A percentile compares a stretch with the other conserved stretches of the same genome.
phyloP scores from a whole-genome alignment of 768 basidiomycete species.

The Chalciporus chontae region DNA sequence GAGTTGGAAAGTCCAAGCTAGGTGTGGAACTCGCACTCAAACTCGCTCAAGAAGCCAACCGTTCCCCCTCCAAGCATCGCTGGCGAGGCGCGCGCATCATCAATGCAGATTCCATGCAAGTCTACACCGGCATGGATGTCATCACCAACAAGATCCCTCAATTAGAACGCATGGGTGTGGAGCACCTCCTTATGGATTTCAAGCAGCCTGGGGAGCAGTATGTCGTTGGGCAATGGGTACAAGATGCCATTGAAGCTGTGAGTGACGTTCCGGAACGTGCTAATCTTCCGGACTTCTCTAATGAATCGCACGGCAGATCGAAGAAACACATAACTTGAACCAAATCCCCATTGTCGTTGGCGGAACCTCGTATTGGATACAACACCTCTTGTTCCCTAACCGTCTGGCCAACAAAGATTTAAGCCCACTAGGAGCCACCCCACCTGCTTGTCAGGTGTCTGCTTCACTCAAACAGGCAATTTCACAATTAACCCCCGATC shows the following conservation, averaged over 20 bases:
- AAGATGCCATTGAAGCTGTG: conserved; percentile 75
- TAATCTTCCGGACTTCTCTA: conserved; percentile 1
- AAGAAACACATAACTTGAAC: conserved; percentile 58
- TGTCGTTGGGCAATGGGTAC: conserved; percentile 83
- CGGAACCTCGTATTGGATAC: conserved; percentile 96
- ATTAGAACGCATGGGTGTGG: conserved; percentile 73
- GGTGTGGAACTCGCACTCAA: conserved; percentile 82
- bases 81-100: conserved; percentile 74
- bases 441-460: conserved; percentile 23
- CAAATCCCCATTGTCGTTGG: conserved; percentile 89
- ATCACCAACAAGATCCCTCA: conserved; percentile 91
- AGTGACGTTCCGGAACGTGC: conserved; percentile 27
- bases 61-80: conserved; percentile 21
- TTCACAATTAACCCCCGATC: conserved; percentile 41
- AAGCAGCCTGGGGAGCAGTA: conserved; percentile 87
- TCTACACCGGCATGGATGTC: conserved; percentile 86
- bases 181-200: conserved; percentile 87
- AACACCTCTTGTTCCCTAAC: conserved; percentile 89
- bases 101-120: conserved; percentile 98
- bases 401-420: conserved; percentile 44
- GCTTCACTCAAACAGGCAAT: conserved; percentile 41
- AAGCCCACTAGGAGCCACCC: conserved; percentile 1
- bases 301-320: conserved; percentile 49
- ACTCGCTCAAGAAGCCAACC: conserved; percentile 34
- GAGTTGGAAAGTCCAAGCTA: conserved; percentile 93